Base-by-base conservation (phyloP, 2,329 filamentous ascomycete species). In the Aspergillus sp. region DNA sequence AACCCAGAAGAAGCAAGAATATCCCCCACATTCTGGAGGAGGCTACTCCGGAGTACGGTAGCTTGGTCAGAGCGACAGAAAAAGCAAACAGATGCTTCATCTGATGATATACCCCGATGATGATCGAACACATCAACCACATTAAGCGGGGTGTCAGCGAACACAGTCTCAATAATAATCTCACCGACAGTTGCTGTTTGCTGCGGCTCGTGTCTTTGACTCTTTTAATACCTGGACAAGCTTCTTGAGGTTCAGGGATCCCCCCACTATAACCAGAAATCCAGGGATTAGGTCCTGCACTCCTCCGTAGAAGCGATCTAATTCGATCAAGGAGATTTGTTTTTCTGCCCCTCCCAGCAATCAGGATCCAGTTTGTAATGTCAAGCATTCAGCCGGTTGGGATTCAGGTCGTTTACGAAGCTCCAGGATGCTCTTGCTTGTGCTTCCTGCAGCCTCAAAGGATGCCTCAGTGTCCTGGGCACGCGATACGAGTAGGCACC, bases 171-270 rank as follows among this genome's bases (percentile, higher is more conserved):
- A 28, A 4, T 28, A 4, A 28, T 19, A 19, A 4, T 28, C 25
- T 57, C 58, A 59, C 61, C 51, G 60, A 59, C 58, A 53, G 56
- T 54, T 38, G 19, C 19, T 19, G 19, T 19, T 19, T 19, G 41
- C 57, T 28, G 25, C 25, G 6, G 41, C 57, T 51, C 56, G 31
- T 54, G 51, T 46, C 60, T 61, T 59, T 49, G 54, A 60, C 63
- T 17, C 34, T 50, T 61, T 48, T 19, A 38, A 38, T 52, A 31
- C 31, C 62, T 62, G 60, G 66, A 61, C 66, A 68, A 68, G 66
- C 66, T 68, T 68, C 66, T 38, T 50, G 50, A 60, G 54, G 63
- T 60, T 64, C 64, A 68, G 59, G 65, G 65, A 67, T 65, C 13
- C 62, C 63, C 62, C 66, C 65, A 67, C 65, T 57, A 58, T 51